These are phyloP conservation scores for Rhododendron williamsianum DNA, from an alignment of 148 eudicot genomes.

Conservation along the genomic window DNA sequence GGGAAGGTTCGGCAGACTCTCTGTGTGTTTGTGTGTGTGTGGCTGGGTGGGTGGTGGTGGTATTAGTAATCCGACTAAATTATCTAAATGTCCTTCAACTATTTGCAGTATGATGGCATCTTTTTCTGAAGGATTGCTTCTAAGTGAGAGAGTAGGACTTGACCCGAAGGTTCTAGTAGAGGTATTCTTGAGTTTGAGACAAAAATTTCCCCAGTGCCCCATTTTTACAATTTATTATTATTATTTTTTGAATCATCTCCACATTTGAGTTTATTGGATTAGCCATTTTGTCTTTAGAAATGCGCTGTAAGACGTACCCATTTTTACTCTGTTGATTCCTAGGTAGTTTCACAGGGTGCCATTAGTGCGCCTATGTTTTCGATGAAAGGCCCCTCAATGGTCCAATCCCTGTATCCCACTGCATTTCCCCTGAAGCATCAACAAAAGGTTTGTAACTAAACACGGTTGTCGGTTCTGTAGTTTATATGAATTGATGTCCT, in stretches of 20 bases:
- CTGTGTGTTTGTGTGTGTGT: not conserved
- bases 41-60: not conserved
- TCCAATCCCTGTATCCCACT: slow-evolving; percentile 72
- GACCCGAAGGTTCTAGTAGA: slow-evolving; percentile 83
- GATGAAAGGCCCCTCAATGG: slow-evolving; percentile 91
- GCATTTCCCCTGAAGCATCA: slow-evolving; percentile 97
- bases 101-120: slow-evolving; percentile 92
- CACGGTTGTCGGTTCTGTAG: not conserved
- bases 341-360: slow-evolving; percentile 95
- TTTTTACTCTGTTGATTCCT: slow-evolving; percentile 10
- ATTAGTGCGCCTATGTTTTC: slow-evolving; percentile 93
- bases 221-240: not conserved
- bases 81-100: not conserved
- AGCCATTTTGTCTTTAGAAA: not conserved
- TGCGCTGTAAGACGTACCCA: not conserved
- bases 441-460: slow-evolving; percentile 58
- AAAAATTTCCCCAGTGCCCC: not conserved
- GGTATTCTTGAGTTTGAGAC: slow-evolving; percentile 35
- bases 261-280: not conserved
- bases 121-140: slow-evolving; percentile 85
- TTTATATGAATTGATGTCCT: not conserved
- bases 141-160: slow-evolving; percentile 82
- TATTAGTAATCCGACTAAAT: not conserved
- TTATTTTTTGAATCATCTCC: not conserved
- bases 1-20: slow-evolving; percentile 65